Evolutionary conservation across 2,329 filamentous ascomycete species (phyloP).

Genomic region (Paracorniculantispora psalliotae): DNA sequence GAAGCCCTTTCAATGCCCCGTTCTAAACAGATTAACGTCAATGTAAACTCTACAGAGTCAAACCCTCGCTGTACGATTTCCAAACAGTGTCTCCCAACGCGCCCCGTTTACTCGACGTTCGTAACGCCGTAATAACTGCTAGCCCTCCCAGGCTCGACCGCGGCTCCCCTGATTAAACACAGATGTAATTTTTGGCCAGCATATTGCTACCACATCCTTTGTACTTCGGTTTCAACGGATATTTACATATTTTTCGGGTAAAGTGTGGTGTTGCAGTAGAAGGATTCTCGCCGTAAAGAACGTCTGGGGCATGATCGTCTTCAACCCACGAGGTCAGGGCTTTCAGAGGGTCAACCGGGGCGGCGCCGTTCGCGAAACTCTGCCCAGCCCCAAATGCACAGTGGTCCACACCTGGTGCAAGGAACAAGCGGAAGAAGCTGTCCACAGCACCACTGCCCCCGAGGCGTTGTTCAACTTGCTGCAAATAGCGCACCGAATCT

Average conservation of each 20-base stretch:
- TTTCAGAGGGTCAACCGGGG: neutral
- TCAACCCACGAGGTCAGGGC: neutral
- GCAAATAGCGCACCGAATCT: constrained; percentile 29
- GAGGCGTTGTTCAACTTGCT: constrained; percentile 32
- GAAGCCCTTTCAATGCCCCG: no score
- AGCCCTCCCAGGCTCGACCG: no score
- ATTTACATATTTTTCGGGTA: neutral
- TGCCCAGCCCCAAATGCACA: constrained; percentile 25
- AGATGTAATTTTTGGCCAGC: neutral
- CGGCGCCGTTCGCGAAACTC: neutral
- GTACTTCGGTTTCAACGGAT: neutral
- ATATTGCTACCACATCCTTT: neutral
- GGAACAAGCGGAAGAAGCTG: constrained; percentile 47
- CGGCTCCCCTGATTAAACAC: neutral
- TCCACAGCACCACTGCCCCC: constrained; percentile 27
- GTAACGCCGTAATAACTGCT: no score
- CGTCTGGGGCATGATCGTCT: neutral
- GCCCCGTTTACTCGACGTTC: no score
- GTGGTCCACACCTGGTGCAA: constrained; percentile 47
- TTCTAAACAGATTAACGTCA: no score
- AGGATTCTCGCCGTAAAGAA: neutral
- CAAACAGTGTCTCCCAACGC: no score
- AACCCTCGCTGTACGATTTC: no score
- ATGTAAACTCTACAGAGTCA: no score
- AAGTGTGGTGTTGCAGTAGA: neutral